phyloP scores from a whole-genome alignment of 169 alveolate species.

The Cryptosporidium meleagridis region DNA sequence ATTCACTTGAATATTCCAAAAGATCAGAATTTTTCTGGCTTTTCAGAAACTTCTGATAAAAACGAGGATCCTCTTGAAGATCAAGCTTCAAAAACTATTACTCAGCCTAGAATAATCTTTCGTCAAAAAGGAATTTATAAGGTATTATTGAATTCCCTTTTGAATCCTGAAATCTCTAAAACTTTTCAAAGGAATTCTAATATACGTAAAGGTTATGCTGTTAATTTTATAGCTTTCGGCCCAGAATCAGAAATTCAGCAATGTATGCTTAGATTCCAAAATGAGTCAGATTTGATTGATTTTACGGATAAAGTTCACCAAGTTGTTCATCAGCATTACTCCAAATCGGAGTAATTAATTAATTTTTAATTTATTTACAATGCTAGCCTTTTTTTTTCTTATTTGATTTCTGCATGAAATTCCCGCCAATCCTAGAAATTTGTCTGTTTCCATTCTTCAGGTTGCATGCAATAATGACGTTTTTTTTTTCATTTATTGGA shows the following conservation, averaged over 20 bases:
- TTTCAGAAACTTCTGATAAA: not conserved
- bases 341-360: not conserved
- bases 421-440: too few species aligned
- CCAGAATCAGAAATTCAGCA: conserved; percentile 39
- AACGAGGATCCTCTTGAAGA: not conserved
- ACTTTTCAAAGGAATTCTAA: conserved; percentile 52
- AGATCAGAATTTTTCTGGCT: not conserved
- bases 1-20: conserved; percentile 58
- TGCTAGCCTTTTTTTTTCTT: not conserved
- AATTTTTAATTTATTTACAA: not conserved
- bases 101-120: conserved; percentile 63
- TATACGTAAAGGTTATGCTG: conserved; percentile 53
- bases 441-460: too few species aligned
- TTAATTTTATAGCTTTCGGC: conserved; percentile 35
- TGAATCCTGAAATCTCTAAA: conserved; percentile 38
- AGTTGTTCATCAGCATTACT: not conserved
- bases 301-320: conserved; percentile 16
- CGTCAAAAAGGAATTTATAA: conserved; percentile 64
- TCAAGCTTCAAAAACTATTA: not conserved
- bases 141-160: conserved; percentile 58
- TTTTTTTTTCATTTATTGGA: too few species aligned
- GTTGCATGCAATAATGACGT: too few species aligned
- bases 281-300: conserved; percentile 39
- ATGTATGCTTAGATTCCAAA: conserved; percentile 65
- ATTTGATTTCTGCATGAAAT: too few species aligned